A percentile compares a stretch with the other conserved stretches of the same genome.
Conservation (phyloP, 2,329 filamentous ascomycete species). For the Penicillium digitatum region DNA sequence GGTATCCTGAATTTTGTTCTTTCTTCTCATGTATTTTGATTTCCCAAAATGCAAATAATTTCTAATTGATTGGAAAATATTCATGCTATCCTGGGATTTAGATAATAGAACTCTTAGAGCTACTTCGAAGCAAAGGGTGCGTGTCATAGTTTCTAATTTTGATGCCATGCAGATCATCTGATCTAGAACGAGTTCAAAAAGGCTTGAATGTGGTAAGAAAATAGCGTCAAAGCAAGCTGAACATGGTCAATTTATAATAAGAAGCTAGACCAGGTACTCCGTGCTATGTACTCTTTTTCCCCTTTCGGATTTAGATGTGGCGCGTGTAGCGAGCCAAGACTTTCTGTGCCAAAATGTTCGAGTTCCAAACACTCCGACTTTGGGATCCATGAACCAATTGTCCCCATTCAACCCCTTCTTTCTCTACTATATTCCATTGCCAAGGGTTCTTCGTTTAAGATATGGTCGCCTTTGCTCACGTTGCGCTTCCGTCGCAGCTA, state of each 20-base stretch:
- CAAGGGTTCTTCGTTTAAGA: neutral
- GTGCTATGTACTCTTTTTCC: neutral
- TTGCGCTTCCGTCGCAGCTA: slow-evolving; percentile 20
- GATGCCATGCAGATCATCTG: slow-evolving; percentile 14
- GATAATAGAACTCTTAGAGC: neutral
- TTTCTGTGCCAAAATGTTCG: slow-evolving; percentile 19
- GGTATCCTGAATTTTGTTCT: slow-evolving; percentile 9
- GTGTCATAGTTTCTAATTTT: slow-evolving; percentile 1
- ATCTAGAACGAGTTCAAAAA: neutral
- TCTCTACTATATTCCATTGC: neutral
- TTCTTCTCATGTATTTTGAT: neutral
- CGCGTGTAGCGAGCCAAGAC: slow-evolving; percentile 19
- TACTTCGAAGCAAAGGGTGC: neutral
- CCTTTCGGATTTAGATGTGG: slow-evolving; percentile 3
- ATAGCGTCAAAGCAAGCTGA: neutral
- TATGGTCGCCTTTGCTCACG: slow-evolving; percentile 26
- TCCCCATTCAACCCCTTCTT: slow-evolving; percentile 1
- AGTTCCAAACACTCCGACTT: slow-evolving; percentile 1
- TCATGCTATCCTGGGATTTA: neutral
- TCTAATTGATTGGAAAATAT: slow-evolving; percentile 12
- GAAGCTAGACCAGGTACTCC: neutral
- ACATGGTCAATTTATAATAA: neutral
- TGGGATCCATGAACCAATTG: slow-evolving; percentile 7
- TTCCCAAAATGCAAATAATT: slow-evolving; percentile 14
- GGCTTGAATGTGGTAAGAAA: neutral